Conservation (phyloP, 139 green algal genomes). For the Chlorella sp. region DNA sequence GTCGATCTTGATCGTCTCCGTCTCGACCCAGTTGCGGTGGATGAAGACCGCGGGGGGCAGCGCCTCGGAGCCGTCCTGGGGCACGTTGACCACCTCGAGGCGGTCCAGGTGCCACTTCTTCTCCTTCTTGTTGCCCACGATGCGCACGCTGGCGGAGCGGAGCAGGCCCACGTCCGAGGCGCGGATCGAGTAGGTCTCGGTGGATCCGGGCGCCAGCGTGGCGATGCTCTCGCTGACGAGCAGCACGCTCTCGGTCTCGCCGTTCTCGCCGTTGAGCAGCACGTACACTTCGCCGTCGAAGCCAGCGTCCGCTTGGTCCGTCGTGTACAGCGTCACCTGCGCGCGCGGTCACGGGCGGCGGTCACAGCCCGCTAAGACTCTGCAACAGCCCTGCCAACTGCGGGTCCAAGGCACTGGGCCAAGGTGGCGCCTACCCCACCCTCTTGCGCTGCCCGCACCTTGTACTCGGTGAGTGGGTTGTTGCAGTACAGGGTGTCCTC, state of each 20-base stretch:
- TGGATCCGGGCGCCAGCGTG: neutral
- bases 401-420: too few species aligned
- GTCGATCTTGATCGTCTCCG: neutral
- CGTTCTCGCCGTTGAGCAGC: neutral
- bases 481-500: neutral
- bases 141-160: neutral
- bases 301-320: neutral
- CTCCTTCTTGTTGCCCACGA: neutral
- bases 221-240: neutral
- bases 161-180: neutral
- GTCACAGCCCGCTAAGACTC: neutral
- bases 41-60: neutral
- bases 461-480: constrained; percentile 2
- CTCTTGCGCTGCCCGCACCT: too few species aligned
- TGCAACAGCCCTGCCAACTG: too few species aligned
- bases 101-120: neutral
- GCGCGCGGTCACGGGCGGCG: too few species aligned
- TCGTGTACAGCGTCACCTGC: neutral
- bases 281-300: constrained; percentile 11
- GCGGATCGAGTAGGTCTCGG: neutral
- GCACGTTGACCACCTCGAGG: neutral
- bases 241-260: neutral
- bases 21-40: neutral
- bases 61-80: neutral
- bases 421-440: too few species aligned